A percentile compares a stretch with the other conserved stretches of the same genome.
Conservation (phyloP, 768 basidiomycete genomes). For the Kwoniella pini region DNA sequence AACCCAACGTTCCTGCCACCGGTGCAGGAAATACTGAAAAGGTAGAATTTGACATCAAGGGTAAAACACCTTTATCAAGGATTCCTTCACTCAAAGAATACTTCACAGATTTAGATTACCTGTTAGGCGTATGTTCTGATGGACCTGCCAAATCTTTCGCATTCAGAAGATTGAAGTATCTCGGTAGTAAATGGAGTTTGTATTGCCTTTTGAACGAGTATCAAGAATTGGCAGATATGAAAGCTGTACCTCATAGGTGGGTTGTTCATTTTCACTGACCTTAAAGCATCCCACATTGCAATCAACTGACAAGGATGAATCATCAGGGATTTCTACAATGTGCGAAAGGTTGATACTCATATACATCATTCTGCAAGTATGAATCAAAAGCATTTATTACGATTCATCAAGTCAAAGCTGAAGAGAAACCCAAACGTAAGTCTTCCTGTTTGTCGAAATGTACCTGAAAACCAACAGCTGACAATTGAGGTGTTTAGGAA, state of each 20-base stretch:
- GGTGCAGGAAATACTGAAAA: neutral
- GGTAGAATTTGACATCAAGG: slow-evolving; percentile 11
- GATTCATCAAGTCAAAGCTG: slow-evolving; percentile 86
- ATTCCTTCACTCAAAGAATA: slow-evolving; percentile 74
- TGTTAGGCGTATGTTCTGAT: slow-evolving; percentile 85
- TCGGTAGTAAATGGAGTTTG: slow-evolving; percentile 91
- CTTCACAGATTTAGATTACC: slow-evolving; percentile 90
- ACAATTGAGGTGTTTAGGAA: slow-evolving; percentile 63
- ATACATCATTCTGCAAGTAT: slow-evolving; percentile 98
- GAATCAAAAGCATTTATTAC: slow-evolving; percentile 98
- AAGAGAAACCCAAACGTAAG: slow-evolving; percentile 51
- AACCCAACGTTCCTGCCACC: slow-evolving; percentile 18
- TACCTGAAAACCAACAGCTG: neutral
- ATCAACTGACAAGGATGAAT: slow-evolving; percentile 4
- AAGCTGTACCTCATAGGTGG: slow-evolving; percentile 82
- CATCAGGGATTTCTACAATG: slow-evolving; percentile 94
- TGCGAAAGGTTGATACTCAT: slow-evolving; percentile 97
- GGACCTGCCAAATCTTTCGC: slow-evolving; percentile 97
- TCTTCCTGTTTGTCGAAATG: neutral
- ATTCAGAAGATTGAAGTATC: slow-evolving; percentile 83
- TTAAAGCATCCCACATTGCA: too few relatives aligned
- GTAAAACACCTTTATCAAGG: slow-evolving; percentile 24
- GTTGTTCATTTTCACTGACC: slow-evolving; percentile 12
- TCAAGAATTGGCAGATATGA: slow-evolving; percentile 94
- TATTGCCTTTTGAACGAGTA: slow-evolving; percentile 88